Percentiles rank a stretch among this genome's conserved stretches.
Conservation (phyloP, 345 rosid species). For the Melaleuca alternifolia region DNA sequence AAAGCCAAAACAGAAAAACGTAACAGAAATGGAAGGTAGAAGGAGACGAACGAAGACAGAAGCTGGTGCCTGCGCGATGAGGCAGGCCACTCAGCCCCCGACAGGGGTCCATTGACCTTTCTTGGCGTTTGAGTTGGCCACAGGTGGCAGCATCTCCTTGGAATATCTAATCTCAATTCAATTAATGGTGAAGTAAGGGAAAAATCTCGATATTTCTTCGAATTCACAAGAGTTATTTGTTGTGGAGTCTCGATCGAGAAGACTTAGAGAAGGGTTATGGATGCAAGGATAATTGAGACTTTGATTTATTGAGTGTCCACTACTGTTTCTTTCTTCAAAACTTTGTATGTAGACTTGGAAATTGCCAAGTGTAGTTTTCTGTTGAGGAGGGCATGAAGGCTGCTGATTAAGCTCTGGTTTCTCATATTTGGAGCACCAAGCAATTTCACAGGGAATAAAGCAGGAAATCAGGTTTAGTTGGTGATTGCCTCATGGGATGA, state of each 20-base stretch:
- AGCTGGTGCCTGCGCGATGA: background rate
- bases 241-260: background rate
- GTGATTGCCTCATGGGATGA: background rate
- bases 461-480: background rate
- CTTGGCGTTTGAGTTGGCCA: background rate
- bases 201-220: background rate
- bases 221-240: background rate
- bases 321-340: background rate
- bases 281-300: background rate
- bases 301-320: background rate
- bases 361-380: background rate
- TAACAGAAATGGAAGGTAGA: background rate
- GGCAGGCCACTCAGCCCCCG: background rate
- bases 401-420: background rate
- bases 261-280: background rate
- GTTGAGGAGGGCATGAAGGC: background rate
- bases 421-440: background rate
- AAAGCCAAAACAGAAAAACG: background rate
- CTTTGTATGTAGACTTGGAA: background rate
- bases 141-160: background rate
- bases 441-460: background rate
- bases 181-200: background rate
- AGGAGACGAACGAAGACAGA: background rate
- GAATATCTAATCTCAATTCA: background rate
- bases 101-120: background rate